Base-by-base conservation (phyloP, 148 eudicot genomes). In the Heliosperma pusillum region DNA sequence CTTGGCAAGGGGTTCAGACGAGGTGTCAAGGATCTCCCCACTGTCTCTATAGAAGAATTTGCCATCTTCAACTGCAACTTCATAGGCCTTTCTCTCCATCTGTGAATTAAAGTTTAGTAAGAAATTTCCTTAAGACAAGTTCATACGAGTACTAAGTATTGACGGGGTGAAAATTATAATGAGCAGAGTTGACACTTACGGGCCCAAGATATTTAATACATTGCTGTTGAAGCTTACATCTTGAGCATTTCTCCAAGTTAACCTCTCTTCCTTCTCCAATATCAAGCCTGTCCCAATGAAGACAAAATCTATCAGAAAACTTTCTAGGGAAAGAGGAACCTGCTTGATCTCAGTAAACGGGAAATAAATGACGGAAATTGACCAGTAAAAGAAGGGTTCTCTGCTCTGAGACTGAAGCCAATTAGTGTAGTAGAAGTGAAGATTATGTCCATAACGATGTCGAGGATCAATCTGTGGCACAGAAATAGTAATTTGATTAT, bases 351-450 rank as follows among this genome's bases (percentile, higher is more conserved):
- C n/a, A n/a, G n/a, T n/a, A n/a, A 29, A 2, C 0, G 17, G 16
- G 36, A 36, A 22, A 73, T 61, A 12, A 0, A 30, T 13, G n/a
- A 26, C 24, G 59, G 58, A 20, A 73, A 70, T 0, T 24, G 85
- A 92, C 97, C 99, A 95, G 87, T 92, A 95, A 82, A 95, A 95
- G 88, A 95, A 95, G 74, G 99, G 99, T 76, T 95, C 91, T 83
- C 85, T 92, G 84, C 99, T 90, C 50, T 90, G 93, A 73, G 94
- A 88, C 62, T 90, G 79, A 55, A 95, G 87, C 99, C 99, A 95
- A 47, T 89, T 88, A 55, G 60, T 69, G 66, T 95, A 95, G 77
- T 95, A 95, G 84, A 95, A 92, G 75, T 88, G 97, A 33, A 92
- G 91, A 79, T 95, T 95, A 83, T 92, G 97, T 40, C 99, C 99